phyloP scores from a whole-genome alignment of 2,329 filamentous ascomycete species.

The Dactylellina cionopaga region DNA sequence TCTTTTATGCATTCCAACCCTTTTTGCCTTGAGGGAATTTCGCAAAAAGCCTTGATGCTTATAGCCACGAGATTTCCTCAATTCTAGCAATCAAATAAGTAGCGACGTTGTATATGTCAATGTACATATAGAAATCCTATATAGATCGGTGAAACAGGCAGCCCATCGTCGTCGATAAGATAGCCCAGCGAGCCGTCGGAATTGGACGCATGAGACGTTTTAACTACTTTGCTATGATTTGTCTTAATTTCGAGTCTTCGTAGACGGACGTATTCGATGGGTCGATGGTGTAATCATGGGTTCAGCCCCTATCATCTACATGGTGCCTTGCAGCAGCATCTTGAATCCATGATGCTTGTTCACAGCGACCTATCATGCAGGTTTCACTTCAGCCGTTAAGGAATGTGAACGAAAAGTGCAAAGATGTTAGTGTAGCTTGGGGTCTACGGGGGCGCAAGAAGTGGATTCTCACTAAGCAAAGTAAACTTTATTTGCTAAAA shows the following conservation, averaged over 20 bases:
- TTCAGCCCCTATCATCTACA: slow-evolving; percentile 48
- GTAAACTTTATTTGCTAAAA: slow-evolving; percentile 38
- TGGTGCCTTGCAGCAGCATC: slow-evolving; percentile 48
- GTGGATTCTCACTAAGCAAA: slow-evolving; percentile 7
- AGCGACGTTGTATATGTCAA: neutral
- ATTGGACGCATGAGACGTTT: neutral
- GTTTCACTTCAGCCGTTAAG: slow-evolving; percentile 50
- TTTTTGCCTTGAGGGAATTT: slow-evolving; percentile 14
- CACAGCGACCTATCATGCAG: slow-evolving; percentile 38
- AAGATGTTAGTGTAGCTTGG: neutral
- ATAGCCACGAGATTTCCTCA: neutral
- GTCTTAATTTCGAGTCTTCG: too few species aligned
- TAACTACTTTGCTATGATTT: too few species aligned
- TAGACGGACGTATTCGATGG: too few species aligned
- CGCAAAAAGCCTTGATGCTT: too few species aligned
- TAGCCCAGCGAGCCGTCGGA: slow-evolving; percentile 45
- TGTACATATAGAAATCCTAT: slow-evolving; percentile 6
- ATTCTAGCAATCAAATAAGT: neutral
- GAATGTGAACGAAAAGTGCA: slow-evolving; percentile 22
- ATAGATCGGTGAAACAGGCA: slow-evolving; percentile 14
- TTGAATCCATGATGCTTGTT: slow-evolving; percentile 51
- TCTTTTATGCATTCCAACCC: neutral
- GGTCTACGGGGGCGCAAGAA: neutral
- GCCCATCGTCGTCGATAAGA: slow-evolving; percentile 11
- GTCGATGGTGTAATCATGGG: slow-evolving; percentile 35